A percentile compares a stretch with the other conserved stretches of the same genome.
Evolutionary conservation across 2,329 filamentous ascomycete genomes (phyloP).

Genomic region (Domatiomyces globalis): DNA sequence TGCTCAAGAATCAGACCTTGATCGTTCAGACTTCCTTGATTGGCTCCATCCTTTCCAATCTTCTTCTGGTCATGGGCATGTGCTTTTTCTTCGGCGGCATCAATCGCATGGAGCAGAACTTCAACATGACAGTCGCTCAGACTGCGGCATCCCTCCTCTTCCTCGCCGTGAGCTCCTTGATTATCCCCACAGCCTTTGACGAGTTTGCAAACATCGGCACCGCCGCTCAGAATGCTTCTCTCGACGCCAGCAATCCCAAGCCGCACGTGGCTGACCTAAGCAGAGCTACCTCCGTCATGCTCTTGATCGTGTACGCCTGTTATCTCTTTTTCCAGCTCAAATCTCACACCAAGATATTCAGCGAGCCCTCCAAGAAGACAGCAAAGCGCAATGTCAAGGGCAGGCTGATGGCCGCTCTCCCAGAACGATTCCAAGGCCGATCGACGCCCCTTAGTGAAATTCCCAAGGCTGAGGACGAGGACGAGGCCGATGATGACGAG

Average conservation of each 20-base stretch:
- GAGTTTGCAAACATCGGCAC: slow-evolving; percentile 32
- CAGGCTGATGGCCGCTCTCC: slow-evolving; percentile 14
- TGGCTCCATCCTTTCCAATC: slow-evolving; percentile 79
- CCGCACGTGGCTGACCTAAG: slow-evolving; percentile 13
- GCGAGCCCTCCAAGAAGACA: slow-evolving; percentile 63
- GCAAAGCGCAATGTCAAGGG: slow-evolving; percentile 35
- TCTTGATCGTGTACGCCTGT: slow-evolving; percentile 67
- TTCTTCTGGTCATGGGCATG: slow-evolving; percentile 79
- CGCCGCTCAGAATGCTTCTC: slow-evolving; percentile 7
- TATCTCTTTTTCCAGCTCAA: slow-evolving; percentile 88
- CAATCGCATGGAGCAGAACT: slow-evolving; percentile 66
- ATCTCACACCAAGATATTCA: slow-evolving; percentile 69
- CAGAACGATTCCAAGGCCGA: slow-evolving; percentile 16
- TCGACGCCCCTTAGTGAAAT: slow-evolving; percentile 1
- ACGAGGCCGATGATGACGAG: slow-evolving; percentile 51
- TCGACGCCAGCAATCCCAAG: slow-evolving; percentile 8
- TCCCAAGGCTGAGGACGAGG: slow-evolving; percentile 13
- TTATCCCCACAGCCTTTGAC: slow-evolving; percentile 81
- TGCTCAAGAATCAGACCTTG: slow-evolving; percentile 56
- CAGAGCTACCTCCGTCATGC: slow-evolving; percentile 50
- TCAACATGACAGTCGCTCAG: slow-evolving; percentile 85
- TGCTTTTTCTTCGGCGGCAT: slow-evolving; percentile 82
- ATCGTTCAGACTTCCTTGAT: slow-evolving; percentile 91
- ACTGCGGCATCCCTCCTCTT: slow-evolving; percentile 71
- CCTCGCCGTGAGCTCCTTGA: slow-evolving; percentile 63